Conservation (phyloP, 1,139 yeast species). For the Diutina ranongensis region DNA sequence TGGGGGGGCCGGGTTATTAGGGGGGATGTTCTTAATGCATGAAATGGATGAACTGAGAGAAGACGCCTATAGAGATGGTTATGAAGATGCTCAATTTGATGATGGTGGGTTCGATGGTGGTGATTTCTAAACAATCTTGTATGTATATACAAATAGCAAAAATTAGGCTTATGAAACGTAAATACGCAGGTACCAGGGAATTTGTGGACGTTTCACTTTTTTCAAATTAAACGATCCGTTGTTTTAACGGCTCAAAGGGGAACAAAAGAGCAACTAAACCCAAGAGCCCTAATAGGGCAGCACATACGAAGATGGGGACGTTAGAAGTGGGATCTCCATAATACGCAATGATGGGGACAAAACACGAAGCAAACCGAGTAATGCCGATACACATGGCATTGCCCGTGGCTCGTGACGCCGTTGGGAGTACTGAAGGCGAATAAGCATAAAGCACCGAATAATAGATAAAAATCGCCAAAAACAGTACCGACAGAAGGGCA, state of each 20-base stretch:
- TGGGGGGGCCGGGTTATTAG: slow-evolving; percentile 2
- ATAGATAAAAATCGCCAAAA: slow-evolving; percentile 59
- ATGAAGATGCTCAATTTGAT: not conserved
- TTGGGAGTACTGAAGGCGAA: slow-evolving; percentile 49
- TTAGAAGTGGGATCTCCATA: slow-evolving; percentile 21
- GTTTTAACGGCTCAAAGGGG: slow-evolving; percentile 37
- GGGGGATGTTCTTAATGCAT: slow-evolving; percentile 4
- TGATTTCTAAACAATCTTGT: not conserved
- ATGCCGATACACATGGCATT: slow-evolving; percentile 38
- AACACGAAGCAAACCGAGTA: slow-evolving; percentile 34
- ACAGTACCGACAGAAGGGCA: slow-evolving; percentile 91
- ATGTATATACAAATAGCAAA: not conserved
- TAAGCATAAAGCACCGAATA: slow-evolving; percentile 46
- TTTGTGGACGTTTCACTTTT: no score
- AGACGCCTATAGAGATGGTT: slow-evolving; percentile 2
- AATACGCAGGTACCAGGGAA: no score
- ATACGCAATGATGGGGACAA: slow-evolving; percentile 42
- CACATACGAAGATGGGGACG: slow-evolving; percentile 48
- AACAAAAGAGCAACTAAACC: slow-evolving; percentile 30
- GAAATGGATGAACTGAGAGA: slow-evolving; percentile 1
- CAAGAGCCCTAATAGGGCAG: slow-evolving; percentile 36
- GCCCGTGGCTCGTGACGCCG: slow-evolving; percentile 45
- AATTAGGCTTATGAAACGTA: no score
- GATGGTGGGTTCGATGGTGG: slow-evolving; percentile 5
- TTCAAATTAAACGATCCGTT: slow-evolving; percentile 16